These are phyloP conservation scores for Cyclocybe aegerita DNA, from an alignment of 768 basidiomycete genomes.

Conservation along the genomic window DNA sequence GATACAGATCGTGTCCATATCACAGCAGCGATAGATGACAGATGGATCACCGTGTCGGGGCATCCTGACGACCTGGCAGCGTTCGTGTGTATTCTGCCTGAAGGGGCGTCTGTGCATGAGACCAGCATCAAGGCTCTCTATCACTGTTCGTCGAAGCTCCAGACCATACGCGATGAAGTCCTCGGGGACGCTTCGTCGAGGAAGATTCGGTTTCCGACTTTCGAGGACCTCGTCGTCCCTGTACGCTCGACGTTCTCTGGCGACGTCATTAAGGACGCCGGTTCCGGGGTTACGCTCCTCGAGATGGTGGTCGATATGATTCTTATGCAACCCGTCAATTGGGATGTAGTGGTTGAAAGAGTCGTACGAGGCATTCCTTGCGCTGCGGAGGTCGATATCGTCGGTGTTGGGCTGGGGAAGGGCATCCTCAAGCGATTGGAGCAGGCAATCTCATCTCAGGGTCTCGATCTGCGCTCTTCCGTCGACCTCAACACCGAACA, in stretches of 20 bases:
- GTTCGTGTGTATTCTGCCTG: slow-evolving; percentile 39
- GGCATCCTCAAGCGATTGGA: slow-evolving; percentile 34
- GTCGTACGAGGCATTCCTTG: slow-evolving; percentile 21
- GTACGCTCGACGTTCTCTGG: slow-evolving; percentile 49
- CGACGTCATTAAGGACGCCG: slow-evolving; percentile 24
- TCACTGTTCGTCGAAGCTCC: slow-evolving; percentile 38
- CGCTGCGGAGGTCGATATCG: slow-evolving; percentile 27
- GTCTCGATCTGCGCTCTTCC: slow-evolving; percentile 19
- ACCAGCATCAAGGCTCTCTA: slow-evolving; percentile 53
- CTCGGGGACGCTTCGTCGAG: slow-evolving; percentile 42
- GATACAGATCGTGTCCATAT: slow-evolving; percentile 34
- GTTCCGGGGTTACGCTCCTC: slow-evolving; percentile 29
- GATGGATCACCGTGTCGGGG: slow-evolving; percentile 57
- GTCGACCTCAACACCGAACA: slow-evolving; percentile 17
- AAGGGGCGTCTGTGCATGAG: slow-evolving; percentile 34
- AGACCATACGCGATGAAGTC: slow-evolving; percentile 36
- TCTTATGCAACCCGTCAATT: slow-evolving; percentile 50
- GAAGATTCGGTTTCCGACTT: slow-evolving; percentile 49
- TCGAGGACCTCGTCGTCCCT: slow-evolving; percentile 44
- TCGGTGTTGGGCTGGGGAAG: slow-evolving; percentile 52
- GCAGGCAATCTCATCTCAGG: slow-evolving; percentile 25
- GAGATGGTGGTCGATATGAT: slow-evolving; percentile 48
- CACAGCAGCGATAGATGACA: slow-evolving; percentile 49
- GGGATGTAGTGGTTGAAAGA: slow-evolving; percentile 42
- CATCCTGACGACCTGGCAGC: slow-evolving; percentile 46